Percentiles rank a stretch among this genome's conserved stretches.
Conservation (phyloP, 192 early-diverging fungal species). For the Umbelopsis sp. region DNA sequence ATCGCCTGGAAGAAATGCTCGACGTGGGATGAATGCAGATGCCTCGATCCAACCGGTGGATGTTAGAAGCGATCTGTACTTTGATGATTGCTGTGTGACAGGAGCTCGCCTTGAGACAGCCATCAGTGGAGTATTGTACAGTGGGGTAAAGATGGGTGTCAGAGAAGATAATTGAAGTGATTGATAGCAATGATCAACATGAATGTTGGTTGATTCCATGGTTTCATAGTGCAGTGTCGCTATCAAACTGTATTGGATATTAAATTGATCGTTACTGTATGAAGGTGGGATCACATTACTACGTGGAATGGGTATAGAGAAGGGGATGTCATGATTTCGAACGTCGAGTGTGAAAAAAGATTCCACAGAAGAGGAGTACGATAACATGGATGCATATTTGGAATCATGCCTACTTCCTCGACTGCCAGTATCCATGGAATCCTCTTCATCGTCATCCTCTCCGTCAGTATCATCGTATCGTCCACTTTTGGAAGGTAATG, state of each 20-base stretch:
- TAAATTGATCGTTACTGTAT: not conserved
- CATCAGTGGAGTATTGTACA: not conserved
- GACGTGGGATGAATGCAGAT: not conserved
- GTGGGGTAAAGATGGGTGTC: not conserved
- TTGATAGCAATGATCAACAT: not conserved
- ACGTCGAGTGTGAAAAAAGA: not conserved
- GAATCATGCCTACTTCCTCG: not conserved
- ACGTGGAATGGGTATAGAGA: not conserved
- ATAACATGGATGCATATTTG: conserved; percentile 11
- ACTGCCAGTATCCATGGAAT: not conserved
- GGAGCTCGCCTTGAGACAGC: not conserved
- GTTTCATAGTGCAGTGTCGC: not conserved
- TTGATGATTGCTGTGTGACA: not conserved
- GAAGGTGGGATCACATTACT: not conserved
- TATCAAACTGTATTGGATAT: not conserved
- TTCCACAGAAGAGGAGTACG: not conserved
- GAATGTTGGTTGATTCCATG: not conserved
- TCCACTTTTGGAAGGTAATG: conserved; percentile 2
- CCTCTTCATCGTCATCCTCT: not conserved
- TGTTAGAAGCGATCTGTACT: not conserved
- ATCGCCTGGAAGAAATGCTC: not conserved
- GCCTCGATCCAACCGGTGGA: conserved; percentile 17
- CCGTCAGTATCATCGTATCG: not conserved
- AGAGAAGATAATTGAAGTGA: not conserved
- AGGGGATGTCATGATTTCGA: not conserved